Percentiles rank a stretch among this genome's conserved stretches.
Conservation (phyloP, 116 monocot species). For the Zostera marina region DNA sequence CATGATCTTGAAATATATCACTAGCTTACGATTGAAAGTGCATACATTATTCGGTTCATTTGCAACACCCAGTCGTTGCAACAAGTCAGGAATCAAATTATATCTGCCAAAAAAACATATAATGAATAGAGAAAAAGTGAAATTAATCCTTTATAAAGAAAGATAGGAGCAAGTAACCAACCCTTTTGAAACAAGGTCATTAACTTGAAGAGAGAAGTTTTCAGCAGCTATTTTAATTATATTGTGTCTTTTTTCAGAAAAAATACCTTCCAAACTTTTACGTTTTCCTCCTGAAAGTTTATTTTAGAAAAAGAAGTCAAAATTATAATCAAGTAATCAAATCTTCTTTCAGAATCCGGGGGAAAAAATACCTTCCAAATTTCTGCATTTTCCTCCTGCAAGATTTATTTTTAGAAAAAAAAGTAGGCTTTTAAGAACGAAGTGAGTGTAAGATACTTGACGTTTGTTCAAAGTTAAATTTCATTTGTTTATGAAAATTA, state of each 20-base stretch:
- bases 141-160: neutral
- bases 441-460: neutral
- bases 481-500: neutral
- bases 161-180: no score
- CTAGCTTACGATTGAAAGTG: neutral
- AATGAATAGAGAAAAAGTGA: neutral
- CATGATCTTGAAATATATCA: neutral
- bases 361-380: neutral
- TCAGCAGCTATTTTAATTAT: slow-evolving; percentile 3
- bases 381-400: neutral
- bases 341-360: slow-evolving; percentile 2
- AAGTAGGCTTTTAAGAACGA: neutral
- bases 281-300: neutral
- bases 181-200: slow-evolving; percentile 3
- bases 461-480: neutral
- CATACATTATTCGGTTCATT: slow-evolving; percentile 3
- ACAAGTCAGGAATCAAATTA: slow-evolving; percentile 7
- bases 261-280: neutral
- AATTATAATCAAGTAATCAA: no score
- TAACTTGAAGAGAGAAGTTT: slow-evolving; percentile 1
- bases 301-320: neutral
- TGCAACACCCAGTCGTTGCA: slow-evolving; percentile 7
- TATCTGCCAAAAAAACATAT: neutral
- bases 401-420: neutral
- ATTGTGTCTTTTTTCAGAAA: slow-evolving; percentile 3